These are phyloP conservation scores for Trichoderma brevicompactum DNA, from an alignment of 2,329 filamentous ascomycete genomes.

Conservation along the genomic window DNA sequence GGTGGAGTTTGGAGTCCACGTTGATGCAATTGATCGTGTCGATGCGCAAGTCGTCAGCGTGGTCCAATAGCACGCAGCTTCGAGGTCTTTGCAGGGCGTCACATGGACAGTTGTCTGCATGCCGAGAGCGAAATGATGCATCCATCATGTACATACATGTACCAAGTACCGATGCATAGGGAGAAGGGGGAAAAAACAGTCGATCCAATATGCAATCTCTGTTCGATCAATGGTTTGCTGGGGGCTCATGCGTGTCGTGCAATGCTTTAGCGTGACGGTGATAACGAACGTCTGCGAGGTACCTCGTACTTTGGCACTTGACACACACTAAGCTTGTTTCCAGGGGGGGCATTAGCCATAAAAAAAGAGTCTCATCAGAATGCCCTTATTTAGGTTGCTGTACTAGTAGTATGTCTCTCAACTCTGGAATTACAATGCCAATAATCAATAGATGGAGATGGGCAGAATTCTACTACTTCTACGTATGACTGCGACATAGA, in stretches of 20 bases:
- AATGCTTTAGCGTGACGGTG: constrained; percentile 9
- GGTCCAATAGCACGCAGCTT: not conserved
- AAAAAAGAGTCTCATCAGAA: no score
- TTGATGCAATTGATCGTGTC: not conserved
- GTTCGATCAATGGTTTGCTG: not conserved
- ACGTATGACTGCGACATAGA: no score
- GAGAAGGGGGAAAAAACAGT: not conserved
- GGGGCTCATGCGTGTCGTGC: constrained; percentile 1
- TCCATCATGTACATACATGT: not conserved
- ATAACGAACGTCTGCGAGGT: constrained; percentile 1
- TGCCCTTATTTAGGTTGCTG: no score
- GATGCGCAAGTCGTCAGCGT: not conserved
- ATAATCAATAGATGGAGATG: no score
- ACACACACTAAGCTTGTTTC: not conserved
- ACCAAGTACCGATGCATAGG: not conserved
- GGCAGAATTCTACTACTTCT: no score
- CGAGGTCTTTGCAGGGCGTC: not conserved
- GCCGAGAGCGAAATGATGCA: constrained; percentile 13
- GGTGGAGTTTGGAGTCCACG: not conserved
- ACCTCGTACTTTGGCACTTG: not conserved
- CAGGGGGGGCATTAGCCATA: no score
- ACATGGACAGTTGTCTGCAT: constrained; percentile 15
- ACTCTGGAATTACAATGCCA: no score
- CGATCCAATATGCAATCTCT: constrained; percentile 19
- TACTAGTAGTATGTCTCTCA: no score